phyloP scores from a whole-genome alignment of 2,329 filamentous ascomycete species.

The Neofusicoccum sp. region DNA sequence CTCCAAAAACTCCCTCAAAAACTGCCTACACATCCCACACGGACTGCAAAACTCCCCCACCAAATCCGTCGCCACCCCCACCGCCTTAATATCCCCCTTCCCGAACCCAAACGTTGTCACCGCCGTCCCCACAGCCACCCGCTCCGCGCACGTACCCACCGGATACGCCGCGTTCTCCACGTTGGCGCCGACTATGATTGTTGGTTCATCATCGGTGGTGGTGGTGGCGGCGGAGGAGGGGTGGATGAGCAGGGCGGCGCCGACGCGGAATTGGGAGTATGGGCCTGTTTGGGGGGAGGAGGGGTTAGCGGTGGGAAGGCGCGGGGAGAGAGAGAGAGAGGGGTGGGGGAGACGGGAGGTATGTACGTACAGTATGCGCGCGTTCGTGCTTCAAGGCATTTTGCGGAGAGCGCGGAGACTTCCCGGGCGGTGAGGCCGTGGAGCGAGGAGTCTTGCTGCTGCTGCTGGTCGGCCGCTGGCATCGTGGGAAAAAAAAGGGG shows the following conservation, averaged over 20 bases:
- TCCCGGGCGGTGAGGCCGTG: slow-evolving; percentile 60
- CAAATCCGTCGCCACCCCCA: slow-evolving; percentile 84
- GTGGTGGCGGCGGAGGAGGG: slow-evolving; percentile 12
- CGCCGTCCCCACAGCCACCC: slow-evolving; percentile 78
- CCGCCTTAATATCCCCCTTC: slow-evolving; percentile 62
- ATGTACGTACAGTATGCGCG: slow-evolving; percentile 72
- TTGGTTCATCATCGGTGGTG: slow-evolving; percentile 45
- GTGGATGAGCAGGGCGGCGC: slow-evolving; percentile 67
- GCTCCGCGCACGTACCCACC: slow-evolving; percentile 92
- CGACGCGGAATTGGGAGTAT: slow-evolving; percentile 90
- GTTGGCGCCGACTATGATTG: slow-evolving; percentile 65
- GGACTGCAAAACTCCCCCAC: slow-evolving; percentile 50
- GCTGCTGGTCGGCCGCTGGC: slow-evolving; percentile 1
- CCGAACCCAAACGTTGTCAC: slow-evolving; percentile 54
- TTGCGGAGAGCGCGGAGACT: slow-evolving; percentile 61
- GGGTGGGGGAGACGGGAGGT: background rate
- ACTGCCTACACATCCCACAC: slow-evolving; percentile 95
- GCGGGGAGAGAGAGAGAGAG: background rate
- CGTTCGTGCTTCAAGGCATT: slow-evolving; percentile 69
- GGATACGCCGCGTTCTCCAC: slow-evolving; percentile 91
- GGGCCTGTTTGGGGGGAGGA: slow-evolving; percentile 52
- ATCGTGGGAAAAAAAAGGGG: background rate
- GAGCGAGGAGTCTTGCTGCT: background rate
- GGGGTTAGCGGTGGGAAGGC: background rate
- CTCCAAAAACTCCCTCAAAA: slow-evolving; percentile 51